Conservation (phyloP, 805 yeast species). For the Monosporozyma siamensis region DNA sequence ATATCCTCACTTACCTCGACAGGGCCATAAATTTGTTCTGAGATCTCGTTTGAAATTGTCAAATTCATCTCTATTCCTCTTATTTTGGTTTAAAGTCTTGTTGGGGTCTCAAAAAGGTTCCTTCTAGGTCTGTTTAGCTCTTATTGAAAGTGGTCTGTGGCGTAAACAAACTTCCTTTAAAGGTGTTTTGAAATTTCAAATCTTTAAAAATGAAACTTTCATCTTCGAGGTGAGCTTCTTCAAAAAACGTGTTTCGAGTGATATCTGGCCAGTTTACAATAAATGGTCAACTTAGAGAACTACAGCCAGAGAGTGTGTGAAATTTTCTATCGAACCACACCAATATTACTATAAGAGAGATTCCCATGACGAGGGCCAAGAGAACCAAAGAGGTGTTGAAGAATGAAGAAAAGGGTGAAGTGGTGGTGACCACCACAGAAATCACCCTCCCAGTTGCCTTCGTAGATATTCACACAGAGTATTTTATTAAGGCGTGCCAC, state of each 20-base stretch:
- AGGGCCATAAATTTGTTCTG: slow-evolving; percentile 39
- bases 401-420: neutral
- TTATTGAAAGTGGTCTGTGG: neutral
- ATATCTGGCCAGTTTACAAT: too few relatives aligned
- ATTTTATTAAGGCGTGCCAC: slow-evolving; percentile 31
- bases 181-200: neutral
- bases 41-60: slow-evolving; percentile 40
- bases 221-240: too few relatives aligned
- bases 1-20: slow-evolving; percentile 61
- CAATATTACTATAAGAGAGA: too few relatives aligned
- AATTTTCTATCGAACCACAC: too few relatives aligned
- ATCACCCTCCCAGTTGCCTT: slow-evolving; percentile 24
- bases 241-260: too few relatives aligned
- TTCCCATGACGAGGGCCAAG: neutral
- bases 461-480: slow-evolving; percentile 21
- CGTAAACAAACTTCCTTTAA: neutral
- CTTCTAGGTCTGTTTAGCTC: neutral
- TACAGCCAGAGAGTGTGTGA: too few relatives aligned
- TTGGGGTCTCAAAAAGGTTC: neutral
- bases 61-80: slow-evolving; percentile 35
- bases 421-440: neutral
- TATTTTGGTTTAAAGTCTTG: neutral
- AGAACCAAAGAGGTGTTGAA: neutral
- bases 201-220: neutral
- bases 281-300: neutral